Evolutionary conservation across 139 green algal species (phyloP), one percentile per base, ranked within the genome.

Genomic region (Micromonas commoda): DNA sequence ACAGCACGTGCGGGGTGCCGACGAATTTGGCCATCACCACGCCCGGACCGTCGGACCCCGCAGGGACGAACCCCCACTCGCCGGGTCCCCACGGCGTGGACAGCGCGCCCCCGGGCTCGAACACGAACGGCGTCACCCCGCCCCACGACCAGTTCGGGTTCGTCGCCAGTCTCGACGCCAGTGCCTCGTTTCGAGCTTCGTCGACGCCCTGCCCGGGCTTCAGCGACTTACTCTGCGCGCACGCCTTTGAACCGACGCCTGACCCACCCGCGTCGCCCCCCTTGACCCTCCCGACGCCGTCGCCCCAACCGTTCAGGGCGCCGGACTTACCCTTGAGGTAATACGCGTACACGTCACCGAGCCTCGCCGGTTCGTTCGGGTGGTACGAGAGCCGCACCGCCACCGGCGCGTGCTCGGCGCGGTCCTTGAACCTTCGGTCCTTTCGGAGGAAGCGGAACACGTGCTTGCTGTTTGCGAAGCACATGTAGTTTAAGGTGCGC

Each of bases 401-500:
- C 53, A 67, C 32, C 26, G 77, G 67, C 1, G 33, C n/a, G 28
- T 31, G 28, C 16, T 68, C 45, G 28, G 33, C n/a, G 28, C 13
- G 28, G 1, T 68, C 26, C 24, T 52, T 45, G 34, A 29, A 37
- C 1, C 34, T 38, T 2, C 53, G 13, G 20, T 65, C 45, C n/a
- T 75, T 77, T 2, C 53, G 29, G 1, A 61, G 13, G 34, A 76
- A 72, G 20, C 31, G 64, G 26, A 66, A 74, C 21, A 57, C 52
- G 9, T 16, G 34, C 51, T 76, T 81, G 32, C 33, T 57, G 37
- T 79, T 78, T 6, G 70, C 57, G 24, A 78, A 82, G 54, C 69
- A 78, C 23, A 82, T 64, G 68, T 82, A 82, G 37, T 78, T 82
- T 9, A 82, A 28, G 37, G 73, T 68, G 31, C 78, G 70, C 52